Conservation (phyloP, 164 flowering plant genomes). For the Saururus chinensis region DNA sequence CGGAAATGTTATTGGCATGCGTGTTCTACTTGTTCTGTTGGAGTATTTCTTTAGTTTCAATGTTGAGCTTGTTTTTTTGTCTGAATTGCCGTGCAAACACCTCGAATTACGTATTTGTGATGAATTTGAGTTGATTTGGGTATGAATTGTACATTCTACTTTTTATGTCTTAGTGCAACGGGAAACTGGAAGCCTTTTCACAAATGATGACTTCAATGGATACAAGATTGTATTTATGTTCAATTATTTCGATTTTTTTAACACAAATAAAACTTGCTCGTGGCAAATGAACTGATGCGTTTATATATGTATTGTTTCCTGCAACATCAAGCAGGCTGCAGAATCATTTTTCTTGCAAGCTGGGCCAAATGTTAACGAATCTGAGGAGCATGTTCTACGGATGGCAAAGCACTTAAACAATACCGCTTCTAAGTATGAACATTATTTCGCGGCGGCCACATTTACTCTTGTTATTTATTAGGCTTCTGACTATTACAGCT, state of each 20-base stretch:
- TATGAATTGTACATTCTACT: too few relatives aligned
- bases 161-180: too few relatives aligned
- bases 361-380: slow-evolving; percentile 97
- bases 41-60: too few relatives aligned
- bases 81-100: too few relatives aligned
- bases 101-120: too few relatives aligned
- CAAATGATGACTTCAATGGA: too few relatives aligned
- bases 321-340: slow-evolving; percentile 35
- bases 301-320: background rate
- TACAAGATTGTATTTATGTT: too few relatives aligned
- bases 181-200: too few relatives aligned
- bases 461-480: background rate
- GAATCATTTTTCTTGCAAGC: slow-evolving; percentile 89
- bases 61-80: too few relatives aligned
- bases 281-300: background rate
- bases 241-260: background rate
- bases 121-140: too few relatives aligned
- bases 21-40: too few relatives aligned
- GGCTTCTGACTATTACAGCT: background rate
- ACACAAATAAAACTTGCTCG: background rate
- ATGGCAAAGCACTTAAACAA: slow-evolving; percentile 76
- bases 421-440: slow-evolving; percentile 58
- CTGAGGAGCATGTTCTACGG: slow-evolving; percentile 74
- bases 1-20: too few relatives aligned
- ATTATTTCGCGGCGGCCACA: background rate